A percentile compares a stretch with the other conserved stretches of the same genome.
These are phyloP conservation scores for Phialocephala subalpina DNA, from an alignment of 2,329 filamentous ascomycete genomes.

Conservation along the genomic window DNA sequence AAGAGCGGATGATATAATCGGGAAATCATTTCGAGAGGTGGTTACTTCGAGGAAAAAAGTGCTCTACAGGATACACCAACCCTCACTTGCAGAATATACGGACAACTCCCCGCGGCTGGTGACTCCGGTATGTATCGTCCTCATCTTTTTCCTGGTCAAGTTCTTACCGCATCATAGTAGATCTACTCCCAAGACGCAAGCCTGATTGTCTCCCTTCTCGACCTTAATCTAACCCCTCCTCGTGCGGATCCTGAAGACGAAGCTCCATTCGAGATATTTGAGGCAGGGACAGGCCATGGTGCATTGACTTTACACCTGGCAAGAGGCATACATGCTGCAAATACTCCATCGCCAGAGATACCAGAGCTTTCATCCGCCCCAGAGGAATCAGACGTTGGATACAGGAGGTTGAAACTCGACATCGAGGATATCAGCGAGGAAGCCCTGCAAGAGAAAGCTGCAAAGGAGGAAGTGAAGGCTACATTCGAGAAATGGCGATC, in stretches of 20 bases:
- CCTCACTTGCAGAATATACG: slow-evolving; percentile 78
- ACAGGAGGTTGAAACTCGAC: background rate
- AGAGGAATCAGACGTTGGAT: background rate
- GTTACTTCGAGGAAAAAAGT: slow-evolving; percentile 31
- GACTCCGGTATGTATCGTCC: slow-evolving; percentile 67
- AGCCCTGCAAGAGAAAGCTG: background rate
- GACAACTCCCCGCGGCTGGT: slow-evolving; percentile 71
- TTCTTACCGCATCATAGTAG: slow-evolving; percentile 49
- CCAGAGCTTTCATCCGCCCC: slow-evolving; percentile 7
- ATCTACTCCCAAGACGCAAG: slow-evolving; percentile 80
- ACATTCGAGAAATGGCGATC: slow-evolving; percentile 37
- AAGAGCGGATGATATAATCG: slow-evolving; percentile 48
- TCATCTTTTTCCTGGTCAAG: background rate
- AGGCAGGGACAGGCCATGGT: slow-evolving; percentile 87
- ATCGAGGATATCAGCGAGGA: background rate
- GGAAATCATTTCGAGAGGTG: slow-evolving; percentile 35
- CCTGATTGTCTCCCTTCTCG: slow-evolving; percentile 78
- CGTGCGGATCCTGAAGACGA: slow-evolving; percentile 62
- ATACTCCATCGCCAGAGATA: slow-evolving; percentile 59
- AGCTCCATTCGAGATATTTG: slow-evolving; percentile 74
- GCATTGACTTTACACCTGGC: slow-evolving; percentile 79
- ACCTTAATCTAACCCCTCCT: slow-evolving; percentile 74
- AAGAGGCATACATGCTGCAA: slow-evolving; percentile 78
- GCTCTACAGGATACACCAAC: slow-evolving; percentile 58
- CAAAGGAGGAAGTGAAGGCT: slow-evolving; percentile 2